Evolutionary conservation across 345 rosid species (phyloP), one percentile per base, ranked within the genome.

Genomic region (Gossypium rotundifolium): DNA sequence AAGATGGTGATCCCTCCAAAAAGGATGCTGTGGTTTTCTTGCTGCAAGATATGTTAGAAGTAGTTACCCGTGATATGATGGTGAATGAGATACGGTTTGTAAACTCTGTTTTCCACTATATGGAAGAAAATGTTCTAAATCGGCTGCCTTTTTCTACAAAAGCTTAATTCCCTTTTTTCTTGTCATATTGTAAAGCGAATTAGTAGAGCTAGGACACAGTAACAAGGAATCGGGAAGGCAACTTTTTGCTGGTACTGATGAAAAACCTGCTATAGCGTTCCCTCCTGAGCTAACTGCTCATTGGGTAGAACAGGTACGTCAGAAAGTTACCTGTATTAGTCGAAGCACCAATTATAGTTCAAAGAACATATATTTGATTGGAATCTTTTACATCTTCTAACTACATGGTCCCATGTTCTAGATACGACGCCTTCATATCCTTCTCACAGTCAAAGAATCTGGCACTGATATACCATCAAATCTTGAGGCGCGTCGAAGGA

Each of bases 401-500:
- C 29, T 33, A 14, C 29, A 69, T 79, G 57, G 61, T 75, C 18
- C 68, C 9, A 42, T 79, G 46, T 78, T 73, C 77, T 71, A 95
- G 99, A 91, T 91, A 80, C 85, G 91, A 65, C 93, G 99, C 76
- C 97, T 95, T 75, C 87, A 94, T 87, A 87, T 95, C 73, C 93
- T 95, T 64, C 79, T 93, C 82, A 95, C 98, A 9, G 97, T 90
- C 64, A 95, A 88, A 84, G 99, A 93, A 82, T 88, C 98, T 67
- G 98, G 97, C 72, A 71, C 78, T 80, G 94, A 94, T 73, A 89
- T 94, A 71, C 99, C 99, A 55, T 83, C 85, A 77, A 94, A 93
- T 84, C 98, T 94, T 78, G 98, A 94, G 90, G 99, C 99, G 4
- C 91, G 95, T 66, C 88, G 99, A 78, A 89, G 99, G 80, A 91